Evolutionary conservation across 2,329 filamentous ascomycete genomes (phyloP).

Genomic region (Botrytis deweyae): DNA sequence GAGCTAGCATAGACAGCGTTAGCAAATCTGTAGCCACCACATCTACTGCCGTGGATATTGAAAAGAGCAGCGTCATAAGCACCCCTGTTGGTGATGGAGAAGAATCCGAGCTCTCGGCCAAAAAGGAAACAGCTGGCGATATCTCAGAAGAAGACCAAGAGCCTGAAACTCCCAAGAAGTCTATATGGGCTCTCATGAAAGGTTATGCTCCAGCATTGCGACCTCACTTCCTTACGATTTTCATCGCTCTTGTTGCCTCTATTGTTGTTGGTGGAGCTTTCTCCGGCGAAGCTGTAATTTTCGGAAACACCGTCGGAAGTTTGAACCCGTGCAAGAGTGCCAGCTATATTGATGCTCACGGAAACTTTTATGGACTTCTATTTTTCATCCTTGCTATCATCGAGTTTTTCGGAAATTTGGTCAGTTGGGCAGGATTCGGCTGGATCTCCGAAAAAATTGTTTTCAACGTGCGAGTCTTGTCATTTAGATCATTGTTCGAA

Average conservation of each 20-base stretch:
- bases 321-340: constrained; percentile 48
- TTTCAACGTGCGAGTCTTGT: constrained; percentile 51
- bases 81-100: constrained; percentile 4
- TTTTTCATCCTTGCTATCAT: constrained; percentile 54
- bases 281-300: constrained; percentile 55
- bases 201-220: constrained; percentile 20
- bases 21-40: constrained; percentile 24
- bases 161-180: constrained; percentile 25
- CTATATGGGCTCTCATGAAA: constrained; percentile 26
- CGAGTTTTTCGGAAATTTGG: constrained; percentile 61
- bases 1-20: constrained; percentile 23
- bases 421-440: constrained; percentile 55
- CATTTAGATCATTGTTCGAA: constrained; percentile 62
- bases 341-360: constrained; percentile 32
- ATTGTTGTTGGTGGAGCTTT: constrained; percentile 56
- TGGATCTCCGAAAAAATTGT: constrained; percentile 62
- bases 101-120: not conserved
- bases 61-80: constrained; percentile 19
- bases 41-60: constrained; percentile 19
- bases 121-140: constrained; percentile 1
- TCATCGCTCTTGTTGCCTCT: constrained; percentile 45
- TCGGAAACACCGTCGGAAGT: constrained; percentile 51
- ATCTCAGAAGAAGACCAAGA: constrained; percentile 22
- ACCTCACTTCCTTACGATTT: constrained; percentile 24
- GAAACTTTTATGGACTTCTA: constrained; percentile 43